Conservation (phyloP, 805 yeast genomes). For the Saccharomycopsis olivae region DNA sequence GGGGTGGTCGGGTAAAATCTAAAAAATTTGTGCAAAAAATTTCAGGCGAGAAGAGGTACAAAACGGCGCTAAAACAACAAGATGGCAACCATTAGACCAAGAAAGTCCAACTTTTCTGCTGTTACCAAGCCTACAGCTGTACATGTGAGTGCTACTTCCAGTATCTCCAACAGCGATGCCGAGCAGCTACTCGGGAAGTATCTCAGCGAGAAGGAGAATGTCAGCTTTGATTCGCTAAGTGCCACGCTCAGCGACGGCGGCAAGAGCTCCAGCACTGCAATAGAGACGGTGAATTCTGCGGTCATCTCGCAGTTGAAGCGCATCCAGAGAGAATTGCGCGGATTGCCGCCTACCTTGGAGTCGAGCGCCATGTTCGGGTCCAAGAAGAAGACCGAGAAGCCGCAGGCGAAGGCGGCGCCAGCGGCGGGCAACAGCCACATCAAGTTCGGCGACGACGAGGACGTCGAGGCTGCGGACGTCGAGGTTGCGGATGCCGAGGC, state of each 20-base stretch:
- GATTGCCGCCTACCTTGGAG: slow-evolving; percentile 53
- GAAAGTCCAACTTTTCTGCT: slow-evolving; percentile 33
- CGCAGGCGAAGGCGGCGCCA: no score
- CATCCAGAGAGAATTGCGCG: slow-evolving; percentile 68
- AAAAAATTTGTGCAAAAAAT: background rate
- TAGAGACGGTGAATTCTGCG: slow-evolving; percentile 26
- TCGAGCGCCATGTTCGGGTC: slow-evolving; percentile 3
- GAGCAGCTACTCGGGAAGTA: slow-evolving; percentile 21
- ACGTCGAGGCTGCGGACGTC: slow-evolving; percentile 16
- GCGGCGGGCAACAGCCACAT: slow-evolving; percentile 23
- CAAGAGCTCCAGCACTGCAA: slow-evolving; percentile 19
- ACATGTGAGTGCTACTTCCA: slow-evolving; percentile 20
- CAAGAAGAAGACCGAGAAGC: slow-evolving; percentile 23
- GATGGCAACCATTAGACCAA: slow-evolving; percentile 29
- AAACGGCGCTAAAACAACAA: background rate
- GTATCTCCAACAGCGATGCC: slow-evolving; percentile 12
- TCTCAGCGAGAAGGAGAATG: slow-evolving; percentile 35
- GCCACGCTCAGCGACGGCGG: slow-evolving; percentile 6
- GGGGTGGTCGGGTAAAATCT: no score
- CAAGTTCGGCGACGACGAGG: slow-evolving; percentile 25
- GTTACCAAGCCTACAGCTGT: slow-evolving; percentile 39
- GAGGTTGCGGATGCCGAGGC: slow-evolving; percentile 19
- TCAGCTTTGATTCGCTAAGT: background rate
- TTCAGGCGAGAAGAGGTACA: background rate
- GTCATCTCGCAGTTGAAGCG: slow-evolving; percentile 55